Evolutionary conservation across 495 filamentous ascomycete species (phyloP).

Genomic region (Elasticomyces elasticus): DNA sequence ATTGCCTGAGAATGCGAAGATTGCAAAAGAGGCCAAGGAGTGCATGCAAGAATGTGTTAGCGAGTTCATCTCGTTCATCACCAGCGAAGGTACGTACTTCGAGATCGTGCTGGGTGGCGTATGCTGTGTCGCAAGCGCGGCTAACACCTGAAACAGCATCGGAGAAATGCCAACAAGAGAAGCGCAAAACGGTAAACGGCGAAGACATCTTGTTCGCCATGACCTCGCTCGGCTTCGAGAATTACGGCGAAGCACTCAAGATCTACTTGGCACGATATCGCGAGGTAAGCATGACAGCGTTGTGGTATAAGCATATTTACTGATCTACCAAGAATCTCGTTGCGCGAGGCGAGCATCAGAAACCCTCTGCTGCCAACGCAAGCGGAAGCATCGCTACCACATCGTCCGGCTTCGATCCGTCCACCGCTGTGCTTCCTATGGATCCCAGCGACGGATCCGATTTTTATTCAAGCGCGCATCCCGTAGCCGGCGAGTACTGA

Average conservation of each 20-base stretch:
- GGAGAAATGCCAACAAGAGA: slow-evolving; percentile 98
- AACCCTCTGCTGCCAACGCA: slow-evolving; percentile 20
- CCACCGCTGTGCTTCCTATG: slow-evolving; percentile 28
- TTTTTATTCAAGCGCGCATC: slow-evolving; percentile 28
- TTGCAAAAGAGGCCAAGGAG: slow-evolving; percentile 97
- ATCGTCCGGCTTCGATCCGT: slow-evolving; percentile 20
- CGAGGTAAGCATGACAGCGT: slow-evolving; percentile 62
- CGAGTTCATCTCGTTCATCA: slow-evolving; percentile 99
- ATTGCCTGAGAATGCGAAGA: slow-evolving; percentile 95
- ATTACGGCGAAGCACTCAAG: slow-evolving; percentile 94
- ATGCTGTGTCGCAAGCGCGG: slow-evolving; percentile 3
- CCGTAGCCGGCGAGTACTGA: slow-evolving; percentile 12
- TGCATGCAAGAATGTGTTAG: slow-evolving; percentile 99
- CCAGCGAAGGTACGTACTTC: slow-evolving; percentile 72
- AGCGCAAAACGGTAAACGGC: slow-evolving; percentile 96
- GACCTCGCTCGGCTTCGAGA: slow-evolving; percentile 98
- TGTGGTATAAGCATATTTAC: neutral
- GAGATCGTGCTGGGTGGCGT: slow-evolving; percentile 1
- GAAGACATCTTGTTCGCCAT: slow-evolving; percentile 98
- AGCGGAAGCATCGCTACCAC: slow-evolving; percentile 21
- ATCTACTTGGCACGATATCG: slow-evolving; percentile 97
- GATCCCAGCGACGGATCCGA: slow-evolving; percentile 27
- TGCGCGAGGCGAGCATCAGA: slow-evolving; percentile 29
- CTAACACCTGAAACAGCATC: slow-evolving; percentile 53
- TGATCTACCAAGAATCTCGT: slow-evolving; percentile 30